Percentiles rank a stretch among this genome's conserved stretches.
phyloP scores from a whole-genome alignment of 345 rosid genomes.

The Eucalyptus decipiens region DNA sequence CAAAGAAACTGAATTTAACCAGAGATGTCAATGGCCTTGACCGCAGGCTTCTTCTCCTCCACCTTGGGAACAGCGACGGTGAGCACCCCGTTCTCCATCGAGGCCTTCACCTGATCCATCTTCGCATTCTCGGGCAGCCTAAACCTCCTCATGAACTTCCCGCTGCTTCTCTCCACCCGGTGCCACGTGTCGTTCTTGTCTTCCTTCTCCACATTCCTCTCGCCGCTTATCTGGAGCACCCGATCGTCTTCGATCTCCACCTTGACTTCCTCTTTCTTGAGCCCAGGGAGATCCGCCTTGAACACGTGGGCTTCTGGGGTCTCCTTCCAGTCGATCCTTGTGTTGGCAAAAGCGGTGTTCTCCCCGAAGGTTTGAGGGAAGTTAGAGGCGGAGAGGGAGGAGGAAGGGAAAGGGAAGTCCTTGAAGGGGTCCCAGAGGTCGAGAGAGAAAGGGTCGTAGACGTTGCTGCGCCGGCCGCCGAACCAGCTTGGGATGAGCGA shows the following conservation, averaged over 20 bases:
- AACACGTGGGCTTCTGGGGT: slow-evolving; percentile 7
- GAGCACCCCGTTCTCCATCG: slow-evolving; percentile 7
- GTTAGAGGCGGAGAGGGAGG: background rate
- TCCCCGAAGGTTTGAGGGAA: background rate
- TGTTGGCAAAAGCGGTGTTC: background rate
- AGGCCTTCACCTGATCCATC: background rate
- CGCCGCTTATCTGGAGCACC: slow-evolving; percentile 11
- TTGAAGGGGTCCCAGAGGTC: slow-evolving; percentile 10
- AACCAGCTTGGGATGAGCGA: slow-evolving; percentile 4
- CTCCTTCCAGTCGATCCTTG: slow-evolving; percentile 8
- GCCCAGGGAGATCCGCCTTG: slow-evolving; percentile 10
- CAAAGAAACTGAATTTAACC: background rate
- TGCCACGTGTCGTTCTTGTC: slow-evolving; percentile 12
- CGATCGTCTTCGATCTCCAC: slow-evolving; percentile 7
- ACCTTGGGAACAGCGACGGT: slow-evolving; percentile 3
- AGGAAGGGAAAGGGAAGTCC: background rate
- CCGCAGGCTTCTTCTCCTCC: slow-evolving; percentile 1
- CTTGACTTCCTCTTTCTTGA: slow-evolving; percentile 10
- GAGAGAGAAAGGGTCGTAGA: slow-evolving; percentile 10
- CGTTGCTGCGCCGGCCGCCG: background rate
- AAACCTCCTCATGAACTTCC: slow-evolving; percentile 10
- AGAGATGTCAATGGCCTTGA: background rate
- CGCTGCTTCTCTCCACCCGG: slow-evolving; percentile 7
- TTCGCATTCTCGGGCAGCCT: slow-evolving; percentile 1
- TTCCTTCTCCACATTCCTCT: slow-evolving; percentile 5